Conservation (phyloP, 345 rosid genomes). For the Alliaria petiolata region DNA sequence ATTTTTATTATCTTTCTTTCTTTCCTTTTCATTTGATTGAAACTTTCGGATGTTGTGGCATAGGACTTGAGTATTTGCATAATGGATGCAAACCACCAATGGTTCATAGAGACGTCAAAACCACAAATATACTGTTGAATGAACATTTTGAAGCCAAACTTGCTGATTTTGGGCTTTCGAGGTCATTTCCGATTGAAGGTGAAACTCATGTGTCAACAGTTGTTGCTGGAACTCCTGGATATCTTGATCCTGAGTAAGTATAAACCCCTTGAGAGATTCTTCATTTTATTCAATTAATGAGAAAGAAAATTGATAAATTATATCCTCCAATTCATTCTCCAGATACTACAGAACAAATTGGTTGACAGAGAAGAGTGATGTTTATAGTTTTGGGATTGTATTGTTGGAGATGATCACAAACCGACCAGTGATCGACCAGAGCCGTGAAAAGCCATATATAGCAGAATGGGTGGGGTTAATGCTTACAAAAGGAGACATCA, state of each 20-base stretch:
- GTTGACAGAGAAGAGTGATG: conserved; percentile 23
- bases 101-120: conserved; percentile 33
- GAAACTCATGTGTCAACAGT: conserved; percentile 17
- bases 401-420: conserved; percentile 21
- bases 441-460: conserved; percentile 3
- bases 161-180: conserved; percentile 25
- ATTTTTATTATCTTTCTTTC: background rate
- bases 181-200: background rate
- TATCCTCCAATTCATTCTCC: background rate
- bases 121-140: conserved; percentile 40
- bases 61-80: conserved; percentile 33
- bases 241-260: conserved; percentile 11
- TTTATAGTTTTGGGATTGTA: conserved; percentile 21
- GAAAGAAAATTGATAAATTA: background rate
- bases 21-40: background rate
- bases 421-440: background rate
- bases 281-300: background rate
- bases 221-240: conserved; percentile 23
- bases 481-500: conserved; percentile 22
- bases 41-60: background rate
- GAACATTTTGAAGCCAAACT: conserved; percentile 48
- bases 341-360: conserved; percentile 16
- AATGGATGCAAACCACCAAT: conserved; percentile 35
- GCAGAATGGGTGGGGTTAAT: conserved; percentile 13
- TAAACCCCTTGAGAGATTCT: background rate